These are phyloP conservation scores for Chaetomium sp. DNA, from an alignment of 2,329 filamentous ascomycete genomes.

Conservation along the genomic window DNA sequence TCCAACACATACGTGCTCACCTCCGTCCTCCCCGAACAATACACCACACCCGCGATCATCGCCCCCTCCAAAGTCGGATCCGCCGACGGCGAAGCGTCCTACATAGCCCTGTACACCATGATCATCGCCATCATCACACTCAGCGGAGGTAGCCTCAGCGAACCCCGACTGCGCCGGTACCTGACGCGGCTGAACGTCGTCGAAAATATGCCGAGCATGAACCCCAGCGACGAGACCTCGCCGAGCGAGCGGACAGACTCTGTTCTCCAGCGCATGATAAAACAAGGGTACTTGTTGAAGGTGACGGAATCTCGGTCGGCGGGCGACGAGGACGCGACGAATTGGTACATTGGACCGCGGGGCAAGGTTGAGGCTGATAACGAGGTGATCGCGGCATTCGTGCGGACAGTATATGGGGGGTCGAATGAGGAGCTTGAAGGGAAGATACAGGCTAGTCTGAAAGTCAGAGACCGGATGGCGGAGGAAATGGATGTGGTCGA, in stretches of 20 bases:
- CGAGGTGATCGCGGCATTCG: conserved; percentile 66
- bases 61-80: conserved; percentile 61
- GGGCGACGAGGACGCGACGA: conserved; percentile 68
- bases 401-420: conserved; percentile 54
- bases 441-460: conserved; percentile 56
- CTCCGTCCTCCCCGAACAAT: conserved; percentile 62
- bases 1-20: conserved; percentile 72
- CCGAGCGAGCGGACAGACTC: conserved; percentile 57
- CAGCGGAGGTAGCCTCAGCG: conserved; percentile 64
- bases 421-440: conserved; percentile 49
- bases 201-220: conserved; percentile 60
- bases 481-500: conserved; percentile 11
- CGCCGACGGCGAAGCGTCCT: conserved; percentile 64
- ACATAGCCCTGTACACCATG: conserved; percentile 73
- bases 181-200: conserved; percentile 70
- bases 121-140: conserved; percentile 72
- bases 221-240: conserved; percentile 29
- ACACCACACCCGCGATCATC: conserved; percentile 61
- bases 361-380: conserved; percentile 79
- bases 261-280: conserved; percentile 66
- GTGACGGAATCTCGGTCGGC: conserved; percentile 55
- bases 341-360: conserved; percentile 78
- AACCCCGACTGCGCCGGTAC: conserved; percentile 71
- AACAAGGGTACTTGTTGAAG: conserved; percentile 76
- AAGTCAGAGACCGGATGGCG: conserved; percentile 34